Percentiles rank a stretch among this genome's conserved stretches.
Evolutionary conservation across 208 protist species (phyloP).

Genomic region (Trichomonas vaginalis): DNA sequence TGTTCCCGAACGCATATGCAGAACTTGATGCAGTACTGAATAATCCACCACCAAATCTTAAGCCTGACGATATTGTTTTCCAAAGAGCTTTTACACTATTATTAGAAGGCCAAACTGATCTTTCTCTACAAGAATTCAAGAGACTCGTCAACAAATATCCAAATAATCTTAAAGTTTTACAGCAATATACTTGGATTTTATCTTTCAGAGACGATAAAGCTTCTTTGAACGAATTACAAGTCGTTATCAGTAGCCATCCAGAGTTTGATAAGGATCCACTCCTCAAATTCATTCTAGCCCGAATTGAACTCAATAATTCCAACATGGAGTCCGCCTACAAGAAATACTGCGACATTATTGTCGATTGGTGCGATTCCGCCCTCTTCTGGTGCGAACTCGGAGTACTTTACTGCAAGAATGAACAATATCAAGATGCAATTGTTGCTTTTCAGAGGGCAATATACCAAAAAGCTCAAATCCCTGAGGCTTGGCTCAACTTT

Average conservation of each 20-base stretch:
- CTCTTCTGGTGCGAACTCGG: background rate
- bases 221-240: background rate
- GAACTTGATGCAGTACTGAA: background rate
- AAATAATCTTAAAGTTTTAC: background rate
- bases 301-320: background rate
- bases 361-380: background rate
- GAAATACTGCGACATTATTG: background rate
- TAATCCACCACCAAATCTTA: background rate
- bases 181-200: background rate
- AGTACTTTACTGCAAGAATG: background rate
- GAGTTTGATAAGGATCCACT: background rate
- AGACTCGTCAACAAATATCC: background rate
- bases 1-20: background rate
- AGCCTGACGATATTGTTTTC: background rate
- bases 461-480: background rate
- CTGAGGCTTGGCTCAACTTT: background rate
- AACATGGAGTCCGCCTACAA: background rate
- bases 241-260: background rate
- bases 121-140: background rate
- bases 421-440: background rate
- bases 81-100: background rate
- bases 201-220: background rate
- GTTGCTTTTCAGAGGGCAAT: background rate
- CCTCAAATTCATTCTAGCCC: background rate
- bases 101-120: background rate